These are phyloP conservation scores for Boletus reticulatus DNA, from an alignment of 768 basidiomycete genomes.

Conservation along the genomic window DNA sequence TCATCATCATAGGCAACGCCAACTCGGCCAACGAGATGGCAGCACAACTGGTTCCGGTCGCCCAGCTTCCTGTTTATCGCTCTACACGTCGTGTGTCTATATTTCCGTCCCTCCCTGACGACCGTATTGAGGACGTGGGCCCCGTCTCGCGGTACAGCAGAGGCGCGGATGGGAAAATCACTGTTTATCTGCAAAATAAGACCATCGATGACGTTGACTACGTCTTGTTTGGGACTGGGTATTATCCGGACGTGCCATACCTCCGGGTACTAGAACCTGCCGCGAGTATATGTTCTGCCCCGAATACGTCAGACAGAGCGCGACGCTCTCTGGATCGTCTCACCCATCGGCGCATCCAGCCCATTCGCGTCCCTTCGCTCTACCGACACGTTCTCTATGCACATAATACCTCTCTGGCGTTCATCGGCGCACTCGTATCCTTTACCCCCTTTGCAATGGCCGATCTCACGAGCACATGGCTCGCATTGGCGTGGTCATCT, in stretches of 20 bases:
- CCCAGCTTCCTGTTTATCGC: slow-evolving; percentile 42
- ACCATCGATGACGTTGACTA: slow-evolving; percentile 39
- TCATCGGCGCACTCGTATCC: slow-evolving; percentile 41
- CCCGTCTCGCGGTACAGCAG: slow-evolving; percentile 37
- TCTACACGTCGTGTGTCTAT: slow-evolving; percentile 44
- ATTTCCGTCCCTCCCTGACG: slow-evolving; percentile 42
- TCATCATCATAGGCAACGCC: slow-evolving; percentile 49
- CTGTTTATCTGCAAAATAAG: slow-evolving; percentile 36
- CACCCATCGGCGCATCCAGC: slow-evolving; percentile 24
- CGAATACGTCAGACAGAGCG: background rate
- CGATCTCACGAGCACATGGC: slow-evolving; percentile 50
- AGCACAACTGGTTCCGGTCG: slow-evolving; percentile 41
- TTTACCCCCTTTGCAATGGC: slow-evolving; percentile 49
- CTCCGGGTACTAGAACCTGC: slow-evolving; percentile 31
- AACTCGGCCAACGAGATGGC: slow-evolving; percentile 55
- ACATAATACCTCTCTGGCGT: slow-evolving; percentile 44
- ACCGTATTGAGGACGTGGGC: slow-evolving; percentile 42
- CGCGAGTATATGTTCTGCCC: background rate
- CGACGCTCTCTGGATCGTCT: slow-evolving; percentile 24
- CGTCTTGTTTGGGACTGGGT: slow-evolving; percentile 49
- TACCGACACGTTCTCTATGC: slow-evolving; percentile 48
- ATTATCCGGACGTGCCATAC: slow-evolving; percentile 40
- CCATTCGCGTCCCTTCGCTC: slow-evolving; percentile 42
- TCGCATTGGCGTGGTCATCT: slow-evolving; percentile 40
- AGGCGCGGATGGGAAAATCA: slow-evolving; percentile 25